These are phyloP conservation scores for Candolleomyces eurysporus DNA, from an alignment of 768 basidiomycete genomes.

Conservation along the genomic window DNA sequence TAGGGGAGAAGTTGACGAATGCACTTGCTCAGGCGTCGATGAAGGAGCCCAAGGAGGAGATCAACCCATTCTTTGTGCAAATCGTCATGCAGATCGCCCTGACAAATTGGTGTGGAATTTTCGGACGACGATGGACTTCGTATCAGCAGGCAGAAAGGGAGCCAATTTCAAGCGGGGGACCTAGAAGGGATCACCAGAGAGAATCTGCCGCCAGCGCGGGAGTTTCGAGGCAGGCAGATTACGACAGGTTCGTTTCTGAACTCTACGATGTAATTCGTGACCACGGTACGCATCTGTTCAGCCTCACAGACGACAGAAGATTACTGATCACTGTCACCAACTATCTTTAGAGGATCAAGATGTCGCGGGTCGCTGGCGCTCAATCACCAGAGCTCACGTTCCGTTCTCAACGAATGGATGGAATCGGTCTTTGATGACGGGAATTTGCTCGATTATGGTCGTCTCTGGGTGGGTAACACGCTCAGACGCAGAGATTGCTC, in stretches of 20 bases:
- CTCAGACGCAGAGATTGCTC: slow-evolving; percentile 6
- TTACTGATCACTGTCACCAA: background rate
- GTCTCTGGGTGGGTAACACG: background rate
- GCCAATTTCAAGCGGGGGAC: background rate
- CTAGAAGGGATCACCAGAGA: background rate
- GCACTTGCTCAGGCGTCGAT: slow-evolving; percentile 2
- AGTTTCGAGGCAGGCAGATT: slow-evolving; percentile 17
- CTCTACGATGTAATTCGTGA: slow-evolving; percentile 34
- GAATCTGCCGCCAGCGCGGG: slow-evolving; percentile 7
- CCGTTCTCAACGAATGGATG: slow-evolving; percentile 12
- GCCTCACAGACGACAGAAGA: slow-evolving; percentile 34
- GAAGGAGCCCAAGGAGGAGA: background rate
- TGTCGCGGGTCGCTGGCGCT: slow-evolving; percentile 41
- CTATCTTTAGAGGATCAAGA: slow-evolving; percentile 38
- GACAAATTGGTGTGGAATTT: background rate
- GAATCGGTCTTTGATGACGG: background rate
- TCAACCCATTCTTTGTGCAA: slow-evolving; percentile 5
- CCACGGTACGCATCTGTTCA: slow-evolving; percentile 30
- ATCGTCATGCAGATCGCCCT: slow-evolving; percentile 7
- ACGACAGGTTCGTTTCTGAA: slow-evolving; percentile 21
- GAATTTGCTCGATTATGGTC: background rate
- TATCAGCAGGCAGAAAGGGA: background rate
- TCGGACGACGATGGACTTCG: background rate
- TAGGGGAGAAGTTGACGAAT: background rate
- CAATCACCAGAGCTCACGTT: slow-evolving; percentile 28